Percentiles rank a stretch among this genome's conserved stretches.
These are phyloP conservation scores for Geosiphon pyriformis DNA, from an alignment of 192 early-diverging fungal genomes.

Conservation along the genomic window DNA sequence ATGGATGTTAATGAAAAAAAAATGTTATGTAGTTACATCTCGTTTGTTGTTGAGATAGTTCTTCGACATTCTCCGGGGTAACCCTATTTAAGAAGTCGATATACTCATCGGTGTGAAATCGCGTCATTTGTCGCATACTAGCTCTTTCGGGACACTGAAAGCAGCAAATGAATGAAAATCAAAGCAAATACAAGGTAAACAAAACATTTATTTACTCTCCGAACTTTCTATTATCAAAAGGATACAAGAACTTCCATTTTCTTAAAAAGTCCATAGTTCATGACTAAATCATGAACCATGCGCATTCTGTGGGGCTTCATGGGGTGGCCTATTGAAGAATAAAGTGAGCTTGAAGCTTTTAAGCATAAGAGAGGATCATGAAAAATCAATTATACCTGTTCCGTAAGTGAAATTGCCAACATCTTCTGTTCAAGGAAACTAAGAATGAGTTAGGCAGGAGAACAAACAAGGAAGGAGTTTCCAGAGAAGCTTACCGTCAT, in stretches of 20 bases:
- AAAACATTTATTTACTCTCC: too few species aligned
- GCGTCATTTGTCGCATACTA: conserved; percentile 78
- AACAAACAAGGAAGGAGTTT: background rate
- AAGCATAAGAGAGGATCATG: background rate
- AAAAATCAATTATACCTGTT: conserved; percentile 39
- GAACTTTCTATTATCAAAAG: too few species aligned
- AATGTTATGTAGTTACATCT: conserved; percentile 38
- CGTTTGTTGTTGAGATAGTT: conserved; percentile 60
- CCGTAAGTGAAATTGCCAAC: conserved; percentile 87
- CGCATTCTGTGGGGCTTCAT: conserved; percentile 97
- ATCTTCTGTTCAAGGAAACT: conserved; percentile 40
- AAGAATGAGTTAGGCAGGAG: background rate
- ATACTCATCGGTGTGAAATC: conserved; percentile 93
- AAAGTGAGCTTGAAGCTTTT: background rate
- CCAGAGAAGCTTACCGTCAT: conserved; percentile 45
- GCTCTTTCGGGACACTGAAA: conserved; percentile 60
- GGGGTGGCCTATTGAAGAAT: conserved; percentile 61
- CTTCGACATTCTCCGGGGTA: conserved; percentile 70
- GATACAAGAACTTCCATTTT: conserved; percentile 75
- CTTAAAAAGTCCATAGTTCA: conserved; percentile 89
- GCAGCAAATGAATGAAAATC: conserved; percentile 10
- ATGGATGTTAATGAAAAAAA: background rate
- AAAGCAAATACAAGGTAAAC: too few species aligned
- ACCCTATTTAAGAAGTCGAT: conserved; percentile 79
- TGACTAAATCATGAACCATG: conserved; percentile 88